phyloP scores from a whole-genome alignment of 192 early-diverging fungal species.

The Podila epicladia region DNA sequence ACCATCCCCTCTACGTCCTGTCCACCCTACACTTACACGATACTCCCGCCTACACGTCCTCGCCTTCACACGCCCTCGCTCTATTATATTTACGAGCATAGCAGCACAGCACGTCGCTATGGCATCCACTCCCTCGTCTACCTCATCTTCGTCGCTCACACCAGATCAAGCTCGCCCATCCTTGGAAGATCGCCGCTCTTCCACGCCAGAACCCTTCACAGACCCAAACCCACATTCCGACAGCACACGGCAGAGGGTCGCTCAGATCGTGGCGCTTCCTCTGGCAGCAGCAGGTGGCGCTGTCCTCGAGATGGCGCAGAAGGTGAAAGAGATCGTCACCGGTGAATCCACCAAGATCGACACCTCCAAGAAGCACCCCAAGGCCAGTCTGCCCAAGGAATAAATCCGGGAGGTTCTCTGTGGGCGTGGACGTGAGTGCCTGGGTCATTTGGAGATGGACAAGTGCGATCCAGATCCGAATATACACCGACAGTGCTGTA shows the following conservation, averaged over 20 bases:
- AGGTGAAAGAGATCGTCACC: slow-evolving; percentile 29
- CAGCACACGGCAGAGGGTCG: slow-evolving; percentile 22
- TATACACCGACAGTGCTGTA: too few relatives aligned
- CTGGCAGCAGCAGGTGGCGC: slow-evolving; percentile 38
- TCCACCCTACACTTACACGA: too few relatives aligned
- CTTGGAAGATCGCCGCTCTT: slow-evolving; percentile 4
- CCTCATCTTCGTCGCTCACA: not conserved
- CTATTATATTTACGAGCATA: too few relatives aligned
- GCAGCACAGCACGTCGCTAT: too few relatives aligned
- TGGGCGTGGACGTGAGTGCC: not conserved
- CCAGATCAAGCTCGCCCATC: slow-evolving; percentile 7
- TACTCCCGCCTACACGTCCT: too few relatives aligned
- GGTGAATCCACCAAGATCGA: slow-evolving; percentile 34
- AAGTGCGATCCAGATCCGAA: too few relatives aligned
- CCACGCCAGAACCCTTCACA: slow-evolving; percentile 46
- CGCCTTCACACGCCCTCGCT: too few relatives aligned
- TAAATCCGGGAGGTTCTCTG: not conserved
- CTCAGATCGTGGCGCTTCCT: slow-evolving; percentile 29
- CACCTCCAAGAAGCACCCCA: slow-evolving; percentile 18
- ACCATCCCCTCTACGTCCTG: too few relatives aligned
- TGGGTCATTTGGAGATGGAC: too few relatives aligned
- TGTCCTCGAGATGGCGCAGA: slow-evolving; percentile 25
- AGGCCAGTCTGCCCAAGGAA: not conserved
- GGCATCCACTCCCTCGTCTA: not conserved
- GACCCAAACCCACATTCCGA: slow-evolving; percentile 37